A percentile compares a stretch with the other conserved stretches of the same genome.
phyloP scores from a whole-genome alignment of 2,329 filamentous ascomycete genomes.

The Arthrobotrys conoides region DNA sequence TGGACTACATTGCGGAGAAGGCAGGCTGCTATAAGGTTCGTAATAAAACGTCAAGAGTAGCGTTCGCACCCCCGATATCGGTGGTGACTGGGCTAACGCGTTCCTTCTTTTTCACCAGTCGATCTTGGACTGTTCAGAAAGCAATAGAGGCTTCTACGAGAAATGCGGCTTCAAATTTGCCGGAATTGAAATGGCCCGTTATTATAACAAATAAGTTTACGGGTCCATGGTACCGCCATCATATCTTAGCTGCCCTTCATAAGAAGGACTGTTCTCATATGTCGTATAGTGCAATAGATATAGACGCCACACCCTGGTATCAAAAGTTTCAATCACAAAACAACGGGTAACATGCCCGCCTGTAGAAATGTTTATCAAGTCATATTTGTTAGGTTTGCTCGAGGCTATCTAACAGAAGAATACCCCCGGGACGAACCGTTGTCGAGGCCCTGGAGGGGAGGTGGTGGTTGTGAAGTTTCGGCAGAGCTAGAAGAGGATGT shows the following conservation, averaged over 20 bases:
- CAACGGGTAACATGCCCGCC: not conserved
- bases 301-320: not conserved
- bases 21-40: constrained; percentile 90
- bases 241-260: not conserved
- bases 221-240: not conserved
- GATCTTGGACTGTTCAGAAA: constrained; percentile 95
- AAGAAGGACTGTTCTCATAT: not conserved
- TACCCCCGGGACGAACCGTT: constrained; percentile 7
- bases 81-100: not conserved
- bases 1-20: constrained; percentile 88
- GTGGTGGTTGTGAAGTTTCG: not conserved
- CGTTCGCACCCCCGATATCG: not conserved
- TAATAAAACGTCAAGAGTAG: not conserved
- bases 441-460: constrained; percentile 14
- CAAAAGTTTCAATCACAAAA: not conserved
- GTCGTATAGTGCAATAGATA: constrained; percentile 4
- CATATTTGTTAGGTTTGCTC: constrained; percentile 25
- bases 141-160: constrained; percentile 97
- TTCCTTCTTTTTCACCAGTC: constrained; percentile 71
- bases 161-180: constrained; percentile 96
- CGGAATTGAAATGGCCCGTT: constrained; percentile 96
- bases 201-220: constrained; percentile 69
- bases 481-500: constrained; percentile 9
- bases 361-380: constrained; percentile 19
- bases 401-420: constrained; percentile 19